Evolutionary conservation across 495 filamentous ascomycete species (phyloP).

Genomic region (Tuber magnatum): DNA sequence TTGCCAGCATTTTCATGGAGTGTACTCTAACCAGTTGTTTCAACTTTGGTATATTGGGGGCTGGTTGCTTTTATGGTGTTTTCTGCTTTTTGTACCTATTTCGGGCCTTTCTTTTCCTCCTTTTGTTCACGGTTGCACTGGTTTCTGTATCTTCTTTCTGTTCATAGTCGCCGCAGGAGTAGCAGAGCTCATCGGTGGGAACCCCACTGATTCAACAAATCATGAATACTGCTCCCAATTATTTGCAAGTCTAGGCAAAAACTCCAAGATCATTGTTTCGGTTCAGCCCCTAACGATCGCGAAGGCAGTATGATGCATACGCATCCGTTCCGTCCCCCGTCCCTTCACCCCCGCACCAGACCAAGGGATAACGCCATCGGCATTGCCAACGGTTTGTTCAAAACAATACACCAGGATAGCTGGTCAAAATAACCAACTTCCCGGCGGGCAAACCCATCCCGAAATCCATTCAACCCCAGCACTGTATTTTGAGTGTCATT

Average conservation of each 20-base stretch:
- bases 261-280: neutral
- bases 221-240: neutral
- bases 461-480: neutral
- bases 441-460: neutral
- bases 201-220: neutral
- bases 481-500: neutral
- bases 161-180: constrained; percentile 16
- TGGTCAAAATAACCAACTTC: neutral
- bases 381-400: neutral
- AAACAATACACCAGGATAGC: neutral
- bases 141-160: constrained; percentile 13
- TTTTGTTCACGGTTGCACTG: constrained; percentile 30
- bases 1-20: constrained; percentile 32
- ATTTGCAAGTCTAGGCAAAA: neutral
- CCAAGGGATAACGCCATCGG: neutral
- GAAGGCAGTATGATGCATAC: neutral
- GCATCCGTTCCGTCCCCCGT: neutral
- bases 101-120: constrained; percentile 17
- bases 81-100: constrained; percentile 22
- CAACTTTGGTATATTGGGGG: constrained; percentile 24
- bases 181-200: constrained; percentile 13
- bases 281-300: neutral
- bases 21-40: constrained; percentile 37
- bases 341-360: neutral
- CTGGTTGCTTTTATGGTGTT: constrained; percentile 29